Evolutionary conservation across 495 filamentous ascomycete genomes (phyloP), one percentile per base, ranked within the genome.

Genomic region (Viridothelium virens): DNA sequence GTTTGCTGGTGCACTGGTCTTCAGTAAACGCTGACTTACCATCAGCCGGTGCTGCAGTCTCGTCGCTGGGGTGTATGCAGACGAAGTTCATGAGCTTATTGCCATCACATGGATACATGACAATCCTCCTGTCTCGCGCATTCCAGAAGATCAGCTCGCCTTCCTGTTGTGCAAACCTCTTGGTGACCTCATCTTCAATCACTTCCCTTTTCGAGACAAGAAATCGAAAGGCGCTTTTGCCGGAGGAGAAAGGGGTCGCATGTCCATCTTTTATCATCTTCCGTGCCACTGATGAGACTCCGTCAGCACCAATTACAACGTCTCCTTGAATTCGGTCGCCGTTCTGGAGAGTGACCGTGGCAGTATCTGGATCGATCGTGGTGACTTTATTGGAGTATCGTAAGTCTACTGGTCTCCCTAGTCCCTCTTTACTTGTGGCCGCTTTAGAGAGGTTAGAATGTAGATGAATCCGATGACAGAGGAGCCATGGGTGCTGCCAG

Each of bases 151-250:
- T 65, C 14, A 86, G 71, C 0, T 81, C 70, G 12, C 81, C 79
- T 16, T 71, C 65, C 14, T 76, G 69, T 38, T 78, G 59, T 6
- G 77, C 77, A 18, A 82, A 70, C 0, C 75, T 74, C 12, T 71
- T 74, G 0, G 81, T 83, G 16, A 77, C 74, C 0, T 82, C 77
- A 66, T 86, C 82, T 36, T 75, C 76, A 3, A 76, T 70, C 1
- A 80, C 79, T 10, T 73, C 70, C 38, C 80, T 69, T 2, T 78
- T 76, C 2, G 77, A 72, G 1, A 87, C 75, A 2, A 86, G 70
- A 70, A 89, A 87, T n/a, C 86, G 79, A 73, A 85, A 89, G 2
- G 85, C 85, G 62, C 78, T 81, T 65, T 81, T 84, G 6, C 85
- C 84, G 5, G 79, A 81, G 65, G 79, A 74, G 56, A 78, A 77